Evolutionary conservation across 352 stramenopile species (phyloP), one percentile per base, ranked within the genome.

Genomic region (Globisporangium heterothallicum): DNA sequence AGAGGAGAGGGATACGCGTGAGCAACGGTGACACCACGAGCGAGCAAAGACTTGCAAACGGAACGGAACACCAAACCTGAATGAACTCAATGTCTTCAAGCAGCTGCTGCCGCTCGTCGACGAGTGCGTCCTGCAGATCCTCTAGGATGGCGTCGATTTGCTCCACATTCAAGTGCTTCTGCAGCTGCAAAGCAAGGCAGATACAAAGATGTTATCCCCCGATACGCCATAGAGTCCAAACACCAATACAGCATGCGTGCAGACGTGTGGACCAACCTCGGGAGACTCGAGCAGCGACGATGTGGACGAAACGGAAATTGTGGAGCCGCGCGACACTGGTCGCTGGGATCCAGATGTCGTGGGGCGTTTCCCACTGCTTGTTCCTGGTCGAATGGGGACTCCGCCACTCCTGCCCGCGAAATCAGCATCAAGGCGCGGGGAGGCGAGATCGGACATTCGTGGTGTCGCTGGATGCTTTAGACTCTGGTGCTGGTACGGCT

Each of bases 11-110:
- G n/a, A n/a, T n/a, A n/a, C n/a, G n/a, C n/a, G n/a, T n/a, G n/a
- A n/a, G n/a, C n/a, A n/a, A 36, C 30, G 9, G 9, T 36, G 30
- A 8, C 30, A 36, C 30, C 16, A 16, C 30, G 16, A 16, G 30
- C 10, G 30, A 36, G 10, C 13, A 27, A 25, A 6, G 14, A 2
- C 16, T 36, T 18, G 12, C 30, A 3, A 13, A 9, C 2, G 14
- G 21, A 21, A 13, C 3, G 4, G 6, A 16, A 27, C 16, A 25
- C 41, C 50, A 25, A 29, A 88, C 81, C 70, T 92, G 81, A 10
- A 90, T 84, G 53, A 92, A 92, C 22, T 92, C 81, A 16, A 92
- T 88, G 49, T 92, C 81, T 58, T 90, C 81, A 6, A 92, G 66
- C 2, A 92, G 45, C 46, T 85, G 64, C 32, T 74, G 61, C 0